Evolutionary conservation across 225 moss, liverwort and hornwort species (phyloP), one percentile per base, ranked within the genome.

Genomic region (Pleurozium schreberi): DNA sequence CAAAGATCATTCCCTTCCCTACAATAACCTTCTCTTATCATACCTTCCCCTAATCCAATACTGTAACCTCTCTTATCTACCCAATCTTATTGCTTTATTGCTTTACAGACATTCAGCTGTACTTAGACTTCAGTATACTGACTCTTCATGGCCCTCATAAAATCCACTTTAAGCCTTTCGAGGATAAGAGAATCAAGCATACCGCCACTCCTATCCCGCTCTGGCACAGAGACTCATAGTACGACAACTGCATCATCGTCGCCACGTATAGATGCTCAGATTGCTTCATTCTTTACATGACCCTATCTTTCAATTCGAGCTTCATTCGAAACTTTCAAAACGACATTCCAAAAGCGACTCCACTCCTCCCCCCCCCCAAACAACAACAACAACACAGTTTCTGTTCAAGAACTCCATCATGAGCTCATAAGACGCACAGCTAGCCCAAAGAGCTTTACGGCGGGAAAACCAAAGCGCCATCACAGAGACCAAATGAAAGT

Each of bases 211-310:
- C 94, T 95, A 93, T 96, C 93, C 93, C 94, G 96, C 92, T 95
- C 96, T 87, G 90, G 92, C 85, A 96, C 94, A 96, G 88, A 96
- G 94, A 95, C 93, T 97, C 97, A 98, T 97, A 93, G 93, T 95
- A 96, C 91, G 94, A 92, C 89, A 89, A 90, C 87, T 90, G 91
- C 93, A 90, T 77, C 86, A 92, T 36, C 28, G 81, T 30, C 81
- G 79, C 69, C 86, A 85, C 63, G 28, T 52, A 83, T 62, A 52
- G 50, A 69, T 75, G 76, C 81, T 91, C 84, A 90, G 90, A 65
- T 69, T 23, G 13, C 42, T 80, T 42, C 71, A 71, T 86, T 28
- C 52, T 30, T 64, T 65, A 89, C 59, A 76, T 52, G n/a, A 83
- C 69, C 53, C 52, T 9, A 50, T 62, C 59, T 57, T 36, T 40